Evolutionary conservation across 139 green algal genomes (phyloP).

Genomic region (Chlamydomonas asymmetrica): DNA sequence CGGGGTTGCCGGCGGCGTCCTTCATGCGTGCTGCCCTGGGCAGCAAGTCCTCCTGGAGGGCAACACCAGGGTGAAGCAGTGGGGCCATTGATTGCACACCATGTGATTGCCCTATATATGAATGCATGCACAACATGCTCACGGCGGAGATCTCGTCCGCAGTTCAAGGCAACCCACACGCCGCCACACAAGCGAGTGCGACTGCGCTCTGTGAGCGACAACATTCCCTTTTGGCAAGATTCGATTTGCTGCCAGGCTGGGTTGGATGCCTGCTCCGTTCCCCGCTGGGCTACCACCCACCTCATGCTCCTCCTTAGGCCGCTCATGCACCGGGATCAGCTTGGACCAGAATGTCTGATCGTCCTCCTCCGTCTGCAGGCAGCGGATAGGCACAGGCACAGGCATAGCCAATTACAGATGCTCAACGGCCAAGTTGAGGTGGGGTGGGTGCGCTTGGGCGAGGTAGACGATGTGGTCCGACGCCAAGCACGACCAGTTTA

Average conservation of each 20-base stretch:
- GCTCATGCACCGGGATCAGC: conserved; percentile 78
- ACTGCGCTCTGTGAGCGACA: too few species aligned
- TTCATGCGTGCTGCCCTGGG: conserved; percentile 31
- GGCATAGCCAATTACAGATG: background rate
- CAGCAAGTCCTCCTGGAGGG: conserved; percentile 26
- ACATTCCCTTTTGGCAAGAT: too few species aligned
- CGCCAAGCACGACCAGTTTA: too few species aligned
- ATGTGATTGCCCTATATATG: too few species aligned
- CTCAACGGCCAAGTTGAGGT: background rate
- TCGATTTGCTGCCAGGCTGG: too few species aligned
- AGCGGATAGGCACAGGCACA: background rate
- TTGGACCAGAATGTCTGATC: conserved; percentile 91
- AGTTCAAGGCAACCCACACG: too few species aligned
- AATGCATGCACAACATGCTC: background rate
- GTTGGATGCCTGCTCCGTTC: background rate
- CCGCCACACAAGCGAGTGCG: too few species aligned
- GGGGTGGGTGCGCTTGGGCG: background rate
- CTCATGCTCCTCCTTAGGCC: conserved; percentile 38
- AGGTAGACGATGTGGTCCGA: background rate
- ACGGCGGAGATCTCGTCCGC: background rate
- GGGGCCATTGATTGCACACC: too few species aligned
- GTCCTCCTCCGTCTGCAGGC: conserved; percentile 78
- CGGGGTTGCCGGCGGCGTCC: background rate
- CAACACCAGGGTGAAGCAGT: too few species aligned
- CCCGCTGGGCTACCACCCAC: conserved; percentile 7